Conservation (phyloP, 148 eudicot species). For the Spergularia bocconei region DNA sequence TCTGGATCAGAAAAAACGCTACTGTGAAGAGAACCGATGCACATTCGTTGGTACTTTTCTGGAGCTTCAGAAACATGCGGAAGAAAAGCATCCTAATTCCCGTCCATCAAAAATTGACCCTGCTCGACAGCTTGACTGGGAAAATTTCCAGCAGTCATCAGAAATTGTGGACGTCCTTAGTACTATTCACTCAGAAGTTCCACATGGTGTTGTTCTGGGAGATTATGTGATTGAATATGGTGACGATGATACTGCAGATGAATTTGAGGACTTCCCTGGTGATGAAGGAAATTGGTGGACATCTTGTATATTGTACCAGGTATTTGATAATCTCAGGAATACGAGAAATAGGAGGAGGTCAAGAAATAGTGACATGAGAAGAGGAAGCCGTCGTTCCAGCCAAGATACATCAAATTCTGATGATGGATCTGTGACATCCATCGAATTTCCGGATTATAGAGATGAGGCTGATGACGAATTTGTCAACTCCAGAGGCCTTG, state of each 20-base stretch:
- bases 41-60: conserved; percentile 57
- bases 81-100: conserved; percentile 74
- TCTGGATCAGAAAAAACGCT: conserved; percentile 65
- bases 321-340: conserved; percentile 76
- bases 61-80: conserved; percentile 85
- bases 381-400: conserved; percentile 63
- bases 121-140: conserved; percentile 89
- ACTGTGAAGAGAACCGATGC: conserved; percentile 71
- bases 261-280: conserved; percentile 82
- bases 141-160: conserved; percentile 88
- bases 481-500: conserved; percentile 40
- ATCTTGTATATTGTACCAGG: conserved; percentile 87
- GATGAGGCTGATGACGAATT: conserved; percentile 71
- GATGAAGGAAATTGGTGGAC: conserved; percentile 97
- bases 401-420: conserved; percentile 81
- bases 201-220: conserved; percentile 92
- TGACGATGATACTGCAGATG: conserved; percentile 77
- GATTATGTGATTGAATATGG: conserved; percentile 98
- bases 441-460: conserved; percentile 63
- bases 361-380: conserved; percentile 57
- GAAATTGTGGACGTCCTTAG: conserved; percentile 93
- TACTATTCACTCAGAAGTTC: conserved; percentile 89
- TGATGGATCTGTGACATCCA: conserved; percentile 87
- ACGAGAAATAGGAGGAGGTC: conserved; percentile 80
- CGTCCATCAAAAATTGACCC: conserved; percentile 86